Evolutionary conservation across 2,329 filamentous ascomycete genomes (phyloP).

Genomic region (Penicillium frequentans): DNA sequence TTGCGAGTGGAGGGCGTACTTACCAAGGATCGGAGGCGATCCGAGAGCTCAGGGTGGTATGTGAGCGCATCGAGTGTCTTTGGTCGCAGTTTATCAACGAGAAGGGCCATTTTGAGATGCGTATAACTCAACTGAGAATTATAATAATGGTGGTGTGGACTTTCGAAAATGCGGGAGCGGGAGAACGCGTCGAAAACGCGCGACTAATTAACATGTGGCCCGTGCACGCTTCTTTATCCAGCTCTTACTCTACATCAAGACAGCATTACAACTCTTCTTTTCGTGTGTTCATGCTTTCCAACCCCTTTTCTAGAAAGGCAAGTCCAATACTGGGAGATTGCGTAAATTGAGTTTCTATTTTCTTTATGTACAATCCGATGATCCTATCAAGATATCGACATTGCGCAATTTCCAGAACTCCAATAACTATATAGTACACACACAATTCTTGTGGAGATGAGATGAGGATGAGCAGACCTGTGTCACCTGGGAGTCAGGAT

Average conservation of each 20-base stretch:
- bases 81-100: constrained; percentile 64
- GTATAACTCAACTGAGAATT: neutral
- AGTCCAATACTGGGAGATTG: neutral
- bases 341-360: neutral
- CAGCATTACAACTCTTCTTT: too few species aligned
- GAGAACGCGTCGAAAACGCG: constrained; percentile 39
- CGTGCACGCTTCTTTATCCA: constrained; percentile 27
- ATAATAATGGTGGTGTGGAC: neutral
- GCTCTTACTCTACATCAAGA: neutral
- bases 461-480: constrained; percentile 2
- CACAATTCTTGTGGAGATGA: constrained; percentile 17
- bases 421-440: constrained; percentile 16
- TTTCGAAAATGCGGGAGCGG: constrained; percentile 18
- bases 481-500: neutral
- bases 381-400: neutral
- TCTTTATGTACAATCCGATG: neutral
- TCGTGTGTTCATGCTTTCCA: too few species aligned
- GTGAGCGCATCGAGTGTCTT: constrained; percentile 60
- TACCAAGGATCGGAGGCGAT: constrained; percentile 82
- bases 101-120: constrained; percentile 55
- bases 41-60: constrained; percentile 87
- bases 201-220: constrained; percentile 40
- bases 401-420: neutral
- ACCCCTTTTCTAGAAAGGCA: too few species aligned
- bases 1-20: constrained; percentile 3